phyloP scores from a whole-genome alignment of 768 basidiomycete genomes.

The Mycena epipterygia region DNA sequence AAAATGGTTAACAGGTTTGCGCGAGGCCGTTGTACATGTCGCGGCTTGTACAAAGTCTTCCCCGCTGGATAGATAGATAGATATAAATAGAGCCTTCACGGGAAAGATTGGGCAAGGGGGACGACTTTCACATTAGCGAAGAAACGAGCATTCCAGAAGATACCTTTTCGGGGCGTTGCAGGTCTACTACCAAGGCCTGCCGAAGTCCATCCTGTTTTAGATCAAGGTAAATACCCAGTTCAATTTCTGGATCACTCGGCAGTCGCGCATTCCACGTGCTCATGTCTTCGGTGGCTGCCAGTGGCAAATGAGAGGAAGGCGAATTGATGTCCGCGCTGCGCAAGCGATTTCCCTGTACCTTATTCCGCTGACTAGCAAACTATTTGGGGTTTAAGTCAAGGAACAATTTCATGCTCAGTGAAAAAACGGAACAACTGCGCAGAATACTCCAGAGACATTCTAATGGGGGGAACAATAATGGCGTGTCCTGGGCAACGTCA shows the following conservation, averaged over 20 bases:
- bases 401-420: not conserved
- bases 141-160: not conserved
- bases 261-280: not conserved
- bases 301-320: not conserved
- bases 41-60: too few species aligned
- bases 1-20: too few species aligned
- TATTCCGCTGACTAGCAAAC: too few species aligned
- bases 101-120: too few species aligned
- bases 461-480: slow-evolving; percentile 14
- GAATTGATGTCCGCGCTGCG: not conserved
- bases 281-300: not conserved
- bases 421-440: not conserved
- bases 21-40: too few species aligned
- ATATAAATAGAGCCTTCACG: too few species aligned
- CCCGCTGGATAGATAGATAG: too few species aligned
- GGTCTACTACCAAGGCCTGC: too few species aligned
- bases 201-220: too few species aligned
- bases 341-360: too few species aligned
- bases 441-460: not conserved
- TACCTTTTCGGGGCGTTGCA: not conserved
- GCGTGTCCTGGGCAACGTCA: slow-evolving; percentile 2
- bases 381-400: not conserved
- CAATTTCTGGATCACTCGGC: not conserved
- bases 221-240: too few species aligned
- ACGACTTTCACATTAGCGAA: too few species aligned